Conservation (phyloP, 805 yeast genomes). For the Spathaspora gorwiae region DNA sequence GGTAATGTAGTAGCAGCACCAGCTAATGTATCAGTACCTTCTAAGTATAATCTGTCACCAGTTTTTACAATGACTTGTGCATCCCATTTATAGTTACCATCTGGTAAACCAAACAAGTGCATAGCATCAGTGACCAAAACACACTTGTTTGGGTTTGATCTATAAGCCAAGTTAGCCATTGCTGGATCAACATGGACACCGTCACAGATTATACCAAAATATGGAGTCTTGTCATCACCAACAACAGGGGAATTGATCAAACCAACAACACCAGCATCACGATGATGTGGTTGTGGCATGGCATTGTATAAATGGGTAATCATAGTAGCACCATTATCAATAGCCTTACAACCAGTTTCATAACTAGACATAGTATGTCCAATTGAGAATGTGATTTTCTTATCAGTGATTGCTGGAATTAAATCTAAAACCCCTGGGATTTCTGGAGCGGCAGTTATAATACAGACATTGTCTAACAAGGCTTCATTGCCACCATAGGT, state of each 20-base stretch:
- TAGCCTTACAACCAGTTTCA: slow-evolving; percentile 38
- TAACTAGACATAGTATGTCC: slow-evolving; percentile 46
- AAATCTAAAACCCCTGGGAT: slow-evolving; percentile 41
- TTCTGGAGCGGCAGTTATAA: slow-evolving; percentile 52
- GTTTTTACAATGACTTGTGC: slow-evolving; percentile 44
- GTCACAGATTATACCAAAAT: slow-evolving; percentile 52
- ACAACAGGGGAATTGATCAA: slow-evolving; percentile 31
- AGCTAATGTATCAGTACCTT: slow-evolving; percentile 56
- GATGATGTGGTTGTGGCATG: slow-evolving; percentile 58
- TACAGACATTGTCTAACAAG: slow-evolving; percentile 30
- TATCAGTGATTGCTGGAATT: slow-evolving; percentile 31
- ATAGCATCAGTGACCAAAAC: slow-evolving; percentile 58
- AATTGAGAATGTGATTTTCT: slow-evolving; percentile 38
- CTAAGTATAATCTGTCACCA: slow-evolving; percentile 43
- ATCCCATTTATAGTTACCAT: slow-evolving; percentile 54
- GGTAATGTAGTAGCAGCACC: slow-evolving; percentile 58
- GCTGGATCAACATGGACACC: slow-evolving; percentile 59
- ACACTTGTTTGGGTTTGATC: slow-evolving; percentile 49
- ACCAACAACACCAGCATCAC: slow-evolving; percentile 56
- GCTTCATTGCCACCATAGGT: slow-evolving; percentile 35
- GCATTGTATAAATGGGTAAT: slow-evolving; percentile 59
- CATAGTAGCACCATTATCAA: slow-evolving; percentile 53
- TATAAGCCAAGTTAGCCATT: slow-evolving; percentile 46
- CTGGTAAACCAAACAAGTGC: slow-evolving; percentile 51
- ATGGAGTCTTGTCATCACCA: slow-evolving; percentile 30